A percentile compares a stretch with the other conserved stretches of the same genome.
These are phyloP conservation scores for Albugo laibachii DNA, from an alignment of 352 stramenopile species.

Conservation along the genomic window DNA sequence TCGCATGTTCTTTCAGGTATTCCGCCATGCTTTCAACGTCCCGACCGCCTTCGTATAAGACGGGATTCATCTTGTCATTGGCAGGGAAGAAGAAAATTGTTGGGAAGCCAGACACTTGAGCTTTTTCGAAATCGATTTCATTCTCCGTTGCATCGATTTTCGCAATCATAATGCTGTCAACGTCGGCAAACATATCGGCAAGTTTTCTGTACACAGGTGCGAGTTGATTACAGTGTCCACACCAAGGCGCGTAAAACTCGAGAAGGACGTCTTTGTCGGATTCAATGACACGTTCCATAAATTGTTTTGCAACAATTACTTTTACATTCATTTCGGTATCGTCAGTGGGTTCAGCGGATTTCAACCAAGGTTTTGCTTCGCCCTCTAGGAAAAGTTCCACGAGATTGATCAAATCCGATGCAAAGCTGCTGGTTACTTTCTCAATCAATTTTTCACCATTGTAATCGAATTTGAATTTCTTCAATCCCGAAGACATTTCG, in stretches of 20 bases:
- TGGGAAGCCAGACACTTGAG: slow-evolving; percentile 87
- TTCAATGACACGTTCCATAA: slow-evolving; percentile 78
- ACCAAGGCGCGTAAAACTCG: slow-evolving; percentile 68
- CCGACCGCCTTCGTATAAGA: slow-evolving; percentile 67
- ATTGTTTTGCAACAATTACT: slow-evolving; percentile 85
- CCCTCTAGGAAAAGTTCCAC: slow-evolving; percentile 70
- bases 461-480: slow-evolving; percentile 82
- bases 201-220: slow-evolving; percentile 83
- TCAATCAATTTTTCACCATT: slow-evolving; percentile 52
- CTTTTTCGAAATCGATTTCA: slow-evolving; percentile 81
- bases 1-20: slow-evolving; percentile 78
- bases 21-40: slow-evolving; percentile 68
- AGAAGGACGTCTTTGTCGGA: slow-evolving; percentile 74
- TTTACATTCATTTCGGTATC: slow-evolving; percentile 80
- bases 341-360: slow-evolving; percentile 81
- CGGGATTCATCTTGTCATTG: slow-evolving; percentile 73
- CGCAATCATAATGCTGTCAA: slow-evolving; percentile 84
- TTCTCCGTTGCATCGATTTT: slow-evolving; percentile 94
- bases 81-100: slow-evolving; percentile 90
- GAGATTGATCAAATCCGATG: slow-evolving; percentile 42
- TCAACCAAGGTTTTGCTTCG: slow-evolving; percentile 77
- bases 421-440: slow-evolving; percentile 29
- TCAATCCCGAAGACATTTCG: slow-evolving; percentile 83
- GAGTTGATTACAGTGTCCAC: slow-evolving; percentile 68
- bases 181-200: slow-evolving; percentile 70